phyloP scores from a whole-genome alignment of 495 filamentous ascomycete species.

The Neurospora tetrasperma region DNA sequence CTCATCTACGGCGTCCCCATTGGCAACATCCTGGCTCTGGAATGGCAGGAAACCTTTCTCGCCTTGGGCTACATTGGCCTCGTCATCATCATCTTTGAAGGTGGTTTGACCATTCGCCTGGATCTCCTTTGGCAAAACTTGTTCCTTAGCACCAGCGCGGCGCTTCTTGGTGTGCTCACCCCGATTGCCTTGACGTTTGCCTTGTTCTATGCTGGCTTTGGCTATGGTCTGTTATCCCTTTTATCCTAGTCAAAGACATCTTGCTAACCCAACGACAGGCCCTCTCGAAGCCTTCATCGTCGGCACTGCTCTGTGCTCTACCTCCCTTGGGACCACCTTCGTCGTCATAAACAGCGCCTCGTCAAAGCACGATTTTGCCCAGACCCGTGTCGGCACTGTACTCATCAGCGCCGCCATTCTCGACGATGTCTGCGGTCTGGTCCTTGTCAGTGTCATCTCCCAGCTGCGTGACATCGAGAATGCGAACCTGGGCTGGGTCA shows the following conservation, averaged over 20 bases:
- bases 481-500: conserved; percentile 17
- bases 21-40: conserved; percentile 26
- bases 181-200: conserved; percentile 63
- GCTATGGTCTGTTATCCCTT: conserved; percentile 8
- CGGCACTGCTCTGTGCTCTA: conserved; percentile 67
- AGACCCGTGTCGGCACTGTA: conserved; percentile 58
- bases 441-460: conserved; percentile 61
- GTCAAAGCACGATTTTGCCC: conserved; percentile 35
- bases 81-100: conserved; percentile 66
- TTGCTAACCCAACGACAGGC: conserved; percentile 10
- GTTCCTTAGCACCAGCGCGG: conserved; percentile 47
- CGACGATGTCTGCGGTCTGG: conserved; percentile 73
- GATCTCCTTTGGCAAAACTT: conserved; percentile 49
- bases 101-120: conserved; percentile 58
- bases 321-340: conserved; percentile 71
- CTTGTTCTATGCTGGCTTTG: conserved; percentile 28
- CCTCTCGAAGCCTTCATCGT: conserved; percentile 60
- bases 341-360: conserved; percentile 48
- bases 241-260: no score
- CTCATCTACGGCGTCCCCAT: conserved; percentile 59
- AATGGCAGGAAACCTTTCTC: conserved; percentile 51
- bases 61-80: conserved; percentile 70
- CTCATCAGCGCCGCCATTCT: conserved; percentile 67
- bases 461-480: conserved; percentile 28
- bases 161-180: conserved; percentile 49